phyloP scores from a whole-genome alignment of 306 rosid species.

The Pterocarpus santalinus region DNA sequence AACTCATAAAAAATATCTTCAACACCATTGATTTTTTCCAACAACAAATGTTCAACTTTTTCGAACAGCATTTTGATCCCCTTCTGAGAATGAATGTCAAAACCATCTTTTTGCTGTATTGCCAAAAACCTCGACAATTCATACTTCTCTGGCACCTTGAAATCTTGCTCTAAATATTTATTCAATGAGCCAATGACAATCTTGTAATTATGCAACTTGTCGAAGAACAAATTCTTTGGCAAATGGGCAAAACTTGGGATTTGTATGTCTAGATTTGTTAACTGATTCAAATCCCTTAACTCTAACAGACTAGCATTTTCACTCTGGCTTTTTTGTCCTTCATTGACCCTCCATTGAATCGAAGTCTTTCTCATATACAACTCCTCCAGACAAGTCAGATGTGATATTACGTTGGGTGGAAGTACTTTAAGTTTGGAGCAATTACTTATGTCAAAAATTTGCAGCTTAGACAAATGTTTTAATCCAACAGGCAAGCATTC shows the following conservation, averaged over 20 bases:
- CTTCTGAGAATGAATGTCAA: constrained; percentile 35
- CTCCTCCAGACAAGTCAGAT: constrained; percentile 52
- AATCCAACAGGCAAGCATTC: constrained; percentile 49
- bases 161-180: neutral
- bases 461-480: constrained; percentile 44
- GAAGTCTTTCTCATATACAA: constrained; percentile 52
- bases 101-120: constrained; percentile 24
- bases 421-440: constrained; percentile 53
- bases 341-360: constrained; percentile 40
- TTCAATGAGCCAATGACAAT: constrained; percentile 52
- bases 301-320: constrained; percentile 43
- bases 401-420: constrained; percentile 46
- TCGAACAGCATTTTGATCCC: constrained; percentile 49
- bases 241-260: constrained; percentile 28
- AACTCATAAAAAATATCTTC: constrained; percentile 26
- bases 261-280: constrained; percentile 45
- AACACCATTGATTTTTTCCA: constrained; percentile 42
- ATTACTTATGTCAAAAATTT: constrained; percentile 48
- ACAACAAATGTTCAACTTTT: constrained; percentile 44
- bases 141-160: constrained; percentile 35
- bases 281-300: constrained; percentile 40
- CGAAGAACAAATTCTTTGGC: constrained; percentile 43
- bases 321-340: neutral
- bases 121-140: constrained; percentile 43
- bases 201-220: constrained; percentile 39